Conservation (phyloP, 1,284 basidiomycete species). For the Microbotryomycetes sp. region DNA sequence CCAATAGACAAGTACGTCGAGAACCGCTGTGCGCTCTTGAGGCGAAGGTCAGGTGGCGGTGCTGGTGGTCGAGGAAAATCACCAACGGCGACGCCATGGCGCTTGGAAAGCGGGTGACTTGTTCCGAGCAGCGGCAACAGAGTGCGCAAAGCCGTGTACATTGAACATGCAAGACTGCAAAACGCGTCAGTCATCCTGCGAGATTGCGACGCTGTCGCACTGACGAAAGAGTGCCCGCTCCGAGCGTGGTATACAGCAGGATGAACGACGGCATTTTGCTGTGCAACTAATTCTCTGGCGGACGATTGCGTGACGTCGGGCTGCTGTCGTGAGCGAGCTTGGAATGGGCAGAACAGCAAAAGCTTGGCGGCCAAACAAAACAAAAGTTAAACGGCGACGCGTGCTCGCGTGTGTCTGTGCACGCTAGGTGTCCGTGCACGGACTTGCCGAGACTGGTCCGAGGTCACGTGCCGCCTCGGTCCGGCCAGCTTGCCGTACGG, state of each 20-base stretch:
- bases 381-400: too few species aligned
- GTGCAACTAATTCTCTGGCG: not conserved
- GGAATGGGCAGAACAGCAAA: too few species aligned
- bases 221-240: slow-evolving; percentile 1
- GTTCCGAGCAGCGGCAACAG: slow-evolving; percentile 16
- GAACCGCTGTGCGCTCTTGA: slow-evolving; percentile 27
- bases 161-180: slow-evolving; percentile 19
- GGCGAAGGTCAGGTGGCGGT: not conserved
- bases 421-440: too few species aligned
- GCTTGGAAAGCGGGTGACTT: slow-evolving; percentile 8
- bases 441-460: too few species aligned
- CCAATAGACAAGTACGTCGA: slow-evolving; percentile 10
- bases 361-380: too few species aligned
- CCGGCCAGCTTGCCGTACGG: too few species aligned
- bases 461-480: too few species aligned
- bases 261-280: not conserved
- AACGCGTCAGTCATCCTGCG: too few species aligned
- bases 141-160: slow-evolving; percentile 21
- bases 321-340: too few species aligned
- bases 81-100: not conserved
- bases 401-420: too few species aligned
- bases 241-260: slow-evolving; percentile 9
- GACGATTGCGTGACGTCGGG: not conserved
- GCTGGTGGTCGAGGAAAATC: too few species aligned
- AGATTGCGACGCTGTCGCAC: too few species aligned